Conservation (phyloP, 768 basidiomycete species). For the Amanita inopinata region DNA sequence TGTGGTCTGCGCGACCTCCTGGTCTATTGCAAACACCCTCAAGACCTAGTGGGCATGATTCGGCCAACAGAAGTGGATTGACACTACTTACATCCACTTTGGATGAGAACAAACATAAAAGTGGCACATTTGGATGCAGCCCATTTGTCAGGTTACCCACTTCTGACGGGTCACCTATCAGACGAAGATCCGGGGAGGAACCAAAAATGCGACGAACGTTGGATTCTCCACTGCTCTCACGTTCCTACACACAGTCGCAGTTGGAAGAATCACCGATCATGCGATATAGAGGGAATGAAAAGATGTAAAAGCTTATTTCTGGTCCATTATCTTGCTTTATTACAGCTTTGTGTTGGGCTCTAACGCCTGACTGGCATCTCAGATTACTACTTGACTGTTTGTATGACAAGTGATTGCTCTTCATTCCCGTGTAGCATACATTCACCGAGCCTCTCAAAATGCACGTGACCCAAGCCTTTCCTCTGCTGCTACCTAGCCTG, state of each 20-base stretch:
- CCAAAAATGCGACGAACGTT: conserved; percentile 22
- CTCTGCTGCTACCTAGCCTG: background rate
- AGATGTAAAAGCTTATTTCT: conserved; percentile 6
- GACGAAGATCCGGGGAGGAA: conserved; percentile 24
- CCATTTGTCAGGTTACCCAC: conserved; percentile 18
- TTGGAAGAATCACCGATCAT: conserved; percentile 28
- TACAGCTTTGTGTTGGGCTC: conserved; percentile 10
- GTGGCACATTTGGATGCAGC: conserved; percentile 13
- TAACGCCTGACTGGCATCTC: too few species aligned
- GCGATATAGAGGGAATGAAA: conserved; percentile 15
- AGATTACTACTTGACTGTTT: too few species aligned
- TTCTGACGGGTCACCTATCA: conserved; percentile 47
- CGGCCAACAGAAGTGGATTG: conserved; percentile 18
- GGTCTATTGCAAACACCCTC: conserved; percentile 48
- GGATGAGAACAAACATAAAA: conserved; percentile 20
- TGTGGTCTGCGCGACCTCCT: conserved; percentile 34
- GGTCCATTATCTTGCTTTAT: background rate
- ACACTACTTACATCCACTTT: conserved; percentile 21
- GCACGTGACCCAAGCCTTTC: background rate
- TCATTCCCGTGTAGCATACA: background rate
- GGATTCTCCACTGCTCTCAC: conserved; percentile 24
- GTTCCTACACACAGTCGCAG: conserved; percentile 14
- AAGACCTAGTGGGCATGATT: conserved; percentile 22
- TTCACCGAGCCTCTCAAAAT: background rate
- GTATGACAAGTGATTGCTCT: too few species aligned